phyloP scores from a whole-genome alignment of 768 basidiomycete genomes.

The Pisolithus microcarpus region DNA sequence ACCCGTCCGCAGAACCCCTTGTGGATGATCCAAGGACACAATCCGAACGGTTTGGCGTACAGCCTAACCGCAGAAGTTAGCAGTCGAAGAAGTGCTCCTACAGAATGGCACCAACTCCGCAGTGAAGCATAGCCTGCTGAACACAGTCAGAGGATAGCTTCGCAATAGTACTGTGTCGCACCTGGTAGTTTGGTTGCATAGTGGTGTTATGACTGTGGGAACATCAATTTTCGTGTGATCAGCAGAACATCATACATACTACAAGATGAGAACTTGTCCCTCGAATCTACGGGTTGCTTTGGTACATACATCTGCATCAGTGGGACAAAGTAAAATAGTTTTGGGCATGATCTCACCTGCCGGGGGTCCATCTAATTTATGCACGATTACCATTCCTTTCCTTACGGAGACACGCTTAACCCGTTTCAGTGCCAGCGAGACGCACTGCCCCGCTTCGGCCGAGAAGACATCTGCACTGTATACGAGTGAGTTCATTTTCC shows the following conservation, averaged over 20 bases:
- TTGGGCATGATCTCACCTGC: slow-evolving; percentile 41
- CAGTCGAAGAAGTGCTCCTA: neutral
- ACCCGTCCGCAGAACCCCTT: slow-evolving; percentile 85
- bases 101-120: slow-evolving; percentile 53
- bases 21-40: slow-evolving; percentile 84
- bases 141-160: neutral
- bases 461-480: slow-evolving; percentile 67
- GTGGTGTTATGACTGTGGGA: slow-evolving; percentile 77
- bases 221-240: slow-evolving; percentile 1
- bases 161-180: slow-evolving; percentile 22
- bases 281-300: slow-evolving; percentile 80
- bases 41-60: slow-evolving; percentile 90
- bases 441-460: slow-evolving; percentile 94
- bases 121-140: slow-evolving; percentile 81
- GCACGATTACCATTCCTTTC: slow-evolving; percentile 92
- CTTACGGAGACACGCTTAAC: slow-evolving; percentile 73
- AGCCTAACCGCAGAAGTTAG: slow-evolving; percentile 41
- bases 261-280: slow-evolving; percentile 88
- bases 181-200: slow-evolving; percentile 88
- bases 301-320: neutral
- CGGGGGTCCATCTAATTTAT: slow-evolving; percentile 71
- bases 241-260: slow-evolving; percentile 42
- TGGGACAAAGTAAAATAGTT: neutral
- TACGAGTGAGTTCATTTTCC: slow-evolving; percentile 2
- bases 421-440: slow-evolving; percentile 87